phyloP scores from a whole-genome alignment of 169 alveolate genomes.

The Plasmodium malariae region DNA sequence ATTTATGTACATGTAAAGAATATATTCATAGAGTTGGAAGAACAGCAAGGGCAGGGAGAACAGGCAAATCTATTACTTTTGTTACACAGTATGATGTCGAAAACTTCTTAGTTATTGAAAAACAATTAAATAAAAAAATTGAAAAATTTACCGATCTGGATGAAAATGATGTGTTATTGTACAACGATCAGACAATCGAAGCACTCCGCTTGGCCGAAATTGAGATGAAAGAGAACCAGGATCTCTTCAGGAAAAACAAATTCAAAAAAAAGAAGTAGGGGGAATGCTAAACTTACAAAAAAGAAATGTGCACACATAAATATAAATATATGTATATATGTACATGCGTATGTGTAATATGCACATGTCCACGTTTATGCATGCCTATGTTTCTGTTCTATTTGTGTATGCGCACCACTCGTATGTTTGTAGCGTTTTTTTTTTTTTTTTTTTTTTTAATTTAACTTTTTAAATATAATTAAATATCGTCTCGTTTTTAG shows the following conservation, averaged over 20 bases:
- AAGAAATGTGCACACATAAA: background rate
- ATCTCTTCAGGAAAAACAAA: slow-evolving; percentile 25
- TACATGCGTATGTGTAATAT: background rate
- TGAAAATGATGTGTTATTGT: slow-evolving; percentile 85
- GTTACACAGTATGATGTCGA: slow-evolving; percentile 94
- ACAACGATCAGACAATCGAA: slow-evolving; percentile 89
- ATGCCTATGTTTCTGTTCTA: too few species aligned
- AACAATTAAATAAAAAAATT: slow-evolving; percentile 75
- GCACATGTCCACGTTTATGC: background rate
- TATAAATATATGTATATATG: background rate
- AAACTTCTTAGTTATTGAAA: slow-evolving; percentile 71
- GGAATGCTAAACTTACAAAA: too few species aligned
- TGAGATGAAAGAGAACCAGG: slow-evolving; percentile 71
- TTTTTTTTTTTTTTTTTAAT: too few species aligned
- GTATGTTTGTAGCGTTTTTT: too few species aligned
- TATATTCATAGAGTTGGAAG: slow-evolving; percentile 99
- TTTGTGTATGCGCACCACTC: too few species aligned
- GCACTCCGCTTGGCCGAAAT: slow-evolving; percentile 83
- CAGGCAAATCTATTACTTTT: slow-evolving; percentile 96
- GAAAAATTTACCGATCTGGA: slow-evolving; percentile 82
- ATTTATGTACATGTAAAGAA: slow-evolving; percentile 97
- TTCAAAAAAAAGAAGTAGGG: slow-evolving; percentile 36
- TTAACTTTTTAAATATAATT: too few species aligned
- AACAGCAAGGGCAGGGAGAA: slow-evolving; percentile 99
- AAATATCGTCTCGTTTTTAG: too few species aligned